These are phyloP conservation scores for Wickerhamiella kazuoi DNA, from an alignment of 805 yeast genomes.

Conservation along the genomic window DNA sequence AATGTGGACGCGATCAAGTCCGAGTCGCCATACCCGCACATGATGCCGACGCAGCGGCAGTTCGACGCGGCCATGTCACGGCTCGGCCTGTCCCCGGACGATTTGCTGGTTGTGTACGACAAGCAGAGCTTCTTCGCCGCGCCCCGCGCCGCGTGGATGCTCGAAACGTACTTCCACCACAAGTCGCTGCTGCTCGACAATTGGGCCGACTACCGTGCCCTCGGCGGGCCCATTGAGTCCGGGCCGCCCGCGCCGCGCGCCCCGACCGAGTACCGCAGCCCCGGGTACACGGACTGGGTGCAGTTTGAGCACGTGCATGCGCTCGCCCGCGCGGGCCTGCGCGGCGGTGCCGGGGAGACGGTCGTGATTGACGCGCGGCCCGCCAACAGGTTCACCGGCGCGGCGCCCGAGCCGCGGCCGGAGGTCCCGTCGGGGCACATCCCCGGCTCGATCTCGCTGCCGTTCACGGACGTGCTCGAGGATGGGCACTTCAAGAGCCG, in stretches of 20 bases:
- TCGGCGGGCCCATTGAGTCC: constrained; percentile 31
- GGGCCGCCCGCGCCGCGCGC: constrained; percentile 10
- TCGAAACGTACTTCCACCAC: constrained; percentile 61
- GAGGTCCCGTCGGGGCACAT: constrained; percentile 83
- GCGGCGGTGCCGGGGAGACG: background rate
- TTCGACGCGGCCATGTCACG: constrained; percentile 32
- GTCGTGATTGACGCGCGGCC: constrained; percentile 6
- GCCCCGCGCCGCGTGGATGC: constrained; percentile 87
- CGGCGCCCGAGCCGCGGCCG: constrained; percentile 73
- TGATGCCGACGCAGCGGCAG: constrained; percentile 50
- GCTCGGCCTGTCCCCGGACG: constrained; percentile 24
- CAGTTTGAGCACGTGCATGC: constrained; percentile 47
- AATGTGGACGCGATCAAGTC: constrained; percentile 62
- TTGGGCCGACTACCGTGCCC: constrained; percentile 33
- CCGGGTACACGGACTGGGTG: constrained; percentile 15
- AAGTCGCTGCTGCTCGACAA: constrained; percentile 55
- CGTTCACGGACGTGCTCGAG: constrained; percentile 47
- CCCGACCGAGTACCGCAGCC: constrained; percentile 13
- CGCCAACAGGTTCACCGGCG: constrained; percentile 54
- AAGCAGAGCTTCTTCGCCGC: constrained; percentile 68
- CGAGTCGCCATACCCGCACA: constrained; percentile 63
- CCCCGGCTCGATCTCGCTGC: constrained; percentile 61
- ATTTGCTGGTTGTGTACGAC: constrained; percentile 67
- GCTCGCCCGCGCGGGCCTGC: constrained; percentile 30
- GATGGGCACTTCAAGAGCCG: constrained; percentile 30